phyloP scores from a whole-genome alignment of 345 rosid species.

The Toxicodendron radicans region DNA sequence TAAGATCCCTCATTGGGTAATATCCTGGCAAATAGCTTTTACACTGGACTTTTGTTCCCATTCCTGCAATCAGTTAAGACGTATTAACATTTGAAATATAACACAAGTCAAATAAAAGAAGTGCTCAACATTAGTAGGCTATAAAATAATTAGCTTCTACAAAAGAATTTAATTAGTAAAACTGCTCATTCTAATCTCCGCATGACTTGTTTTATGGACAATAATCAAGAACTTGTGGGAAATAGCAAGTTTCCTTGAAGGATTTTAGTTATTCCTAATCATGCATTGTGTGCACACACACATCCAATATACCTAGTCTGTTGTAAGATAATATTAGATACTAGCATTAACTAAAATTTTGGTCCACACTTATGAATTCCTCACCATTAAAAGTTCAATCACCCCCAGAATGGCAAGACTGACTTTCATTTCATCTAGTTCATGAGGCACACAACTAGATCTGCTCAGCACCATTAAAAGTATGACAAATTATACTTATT shows the following conservation, averaged over 20 bases:
- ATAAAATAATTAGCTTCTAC: neutral
- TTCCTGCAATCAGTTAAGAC: conserved; percentile 45
- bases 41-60: conserved; percentile 74
- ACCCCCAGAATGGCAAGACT: conserved; percentile 5
- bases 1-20: conserved; percentile 71
- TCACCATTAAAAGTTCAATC: neutral
- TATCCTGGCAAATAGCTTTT: conserved; percentile 65
- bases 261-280: neutral
- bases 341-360: neutral
- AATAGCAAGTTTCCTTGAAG: neutral
- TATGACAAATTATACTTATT: neutral
- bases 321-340: neutral
- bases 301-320: neutral
- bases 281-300: neutral
- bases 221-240: neutral
- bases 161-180: neutral
- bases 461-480: neutral
- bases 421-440: neutral
- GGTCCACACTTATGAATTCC: neutral
- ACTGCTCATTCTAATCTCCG: neutral
- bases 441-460: neutral
- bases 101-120: conserved; percentile 10
- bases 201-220: neutral
- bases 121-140: neutral
- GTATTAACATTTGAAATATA: conserved; percentile 11